A percentile compares a stretch with the other conserved stretches of the same genome.
These are phyloP conservation scores for Fusarium sp. DNA, from an alignment of 2,329 filamentous ascomycete species.

Conservation along the genomic window DNA sequence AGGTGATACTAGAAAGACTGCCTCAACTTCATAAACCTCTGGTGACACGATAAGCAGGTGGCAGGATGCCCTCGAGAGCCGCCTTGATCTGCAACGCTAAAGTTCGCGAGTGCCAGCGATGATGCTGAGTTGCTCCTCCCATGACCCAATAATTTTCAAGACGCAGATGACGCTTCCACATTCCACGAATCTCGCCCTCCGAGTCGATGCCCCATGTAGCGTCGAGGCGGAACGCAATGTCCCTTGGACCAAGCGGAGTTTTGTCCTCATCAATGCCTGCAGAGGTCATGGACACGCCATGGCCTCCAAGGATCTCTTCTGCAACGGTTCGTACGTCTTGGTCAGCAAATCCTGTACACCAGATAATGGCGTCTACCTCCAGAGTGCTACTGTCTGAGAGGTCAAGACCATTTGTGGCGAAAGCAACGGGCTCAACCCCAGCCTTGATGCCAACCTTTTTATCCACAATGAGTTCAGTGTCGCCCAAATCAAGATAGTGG, in stretches of 20 bases:
- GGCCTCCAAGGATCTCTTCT: slow-evolving; percentile 5
- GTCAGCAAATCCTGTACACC: slow-evolving; percentile 31
- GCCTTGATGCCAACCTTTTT: slow-evolving; percentile 19
- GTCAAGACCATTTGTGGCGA: not conserved
- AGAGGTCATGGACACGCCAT: rapidly evolving
- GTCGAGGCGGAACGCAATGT: slow-evolving; percentile 15
- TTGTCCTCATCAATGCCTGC: not conserved
- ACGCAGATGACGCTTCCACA: slow-evolving; percentile 32
- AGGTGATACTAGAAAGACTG: not conserved
- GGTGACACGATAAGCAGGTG: slow-evolving; percentile 24
- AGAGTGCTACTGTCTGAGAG: slow-evolving; percentile 22
- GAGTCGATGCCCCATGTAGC: slow-evolving; percentile 28
- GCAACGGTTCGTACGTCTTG: slow-evolving; percentile 2
- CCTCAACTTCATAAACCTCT: not conserved
- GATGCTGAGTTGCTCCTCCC: slow-evolving; percentile 30
- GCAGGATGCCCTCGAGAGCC: slow-evolving; percentile 16
- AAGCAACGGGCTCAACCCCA: slow-evolving; percentile 6
- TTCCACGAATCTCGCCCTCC: slow-evolving; percentile 32
- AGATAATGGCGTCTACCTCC: slow-evolving; percentile 18
- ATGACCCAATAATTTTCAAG: slow-evolving; percentile 35
- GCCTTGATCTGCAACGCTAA: slow-evolving; percentile 36
- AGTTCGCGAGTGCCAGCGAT: slow-evolving; percentile 28
- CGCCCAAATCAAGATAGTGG: slow-evolving; percentile 28
- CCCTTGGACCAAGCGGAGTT: not conserved
- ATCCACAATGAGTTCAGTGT: slow-evolving; percentile 2